Conservation (phyloP, 352 stramenopile species). For the Phytopythium mirpurense region DNA sequence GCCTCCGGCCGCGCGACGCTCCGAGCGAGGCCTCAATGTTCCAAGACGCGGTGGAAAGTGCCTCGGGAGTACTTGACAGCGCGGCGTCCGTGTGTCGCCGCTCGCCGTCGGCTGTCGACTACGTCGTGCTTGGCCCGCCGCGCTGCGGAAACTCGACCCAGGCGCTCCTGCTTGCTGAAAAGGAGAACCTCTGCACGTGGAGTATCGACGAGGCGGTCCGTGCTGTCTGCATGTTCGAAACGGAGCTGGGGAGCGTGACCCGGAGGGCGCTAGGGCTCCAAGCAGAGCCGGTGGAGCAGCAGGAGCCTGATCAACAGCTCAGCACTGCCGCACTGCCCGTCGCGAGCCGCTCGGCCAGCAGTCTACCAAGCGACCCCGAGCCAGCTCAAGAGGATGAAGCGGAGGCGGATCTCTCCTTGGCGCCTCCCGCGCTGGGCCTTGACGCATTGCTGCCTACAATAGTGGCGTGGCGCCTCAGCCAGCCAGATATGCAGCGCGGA, state of each 20-base stretch:
- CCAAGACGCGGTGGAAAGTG: neutral
- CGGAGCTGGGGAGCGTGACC: constrained; percentile 31
- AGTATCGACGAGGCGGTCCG: constrained; percentile 72
- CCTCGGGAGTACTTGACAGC: no score
- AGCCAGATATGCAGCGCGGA: constrained; percentile 58
- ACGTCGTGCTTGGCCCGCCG: constrained; percentile 77
- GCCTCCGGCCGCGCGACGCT: neutral
- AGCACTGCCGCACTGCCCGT: neutral
- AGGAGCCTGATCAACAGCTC: neutral
- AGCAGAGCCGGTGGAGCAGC: constrained; percentile 1
- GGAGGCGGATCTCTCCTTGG: neutral
- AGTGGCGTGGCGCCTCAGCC: constrained; percentile 50
- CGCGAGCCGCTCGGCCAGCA: neutral
- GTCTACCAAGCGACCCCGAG: constrained; percentile 11
- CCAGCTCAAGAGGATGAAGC: constrained; percentile 17
- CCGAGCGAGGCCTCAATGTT: neutral
- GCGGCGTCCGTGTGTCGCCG: neutral
- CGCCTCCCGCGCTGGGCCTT: constrained; percentile 14
- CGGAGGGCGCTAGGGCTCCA: constrained; percentile 32
- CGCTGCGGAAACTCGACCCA: constrained; percentile 78
- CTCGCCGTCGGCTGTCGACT: constrained; percentile 42
- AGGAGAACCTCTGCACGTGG: constrained; percentile 61
- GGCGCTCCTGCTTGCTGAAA: constrained; percentile 63
- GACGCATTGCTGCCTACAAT: constrained; percentile 48
- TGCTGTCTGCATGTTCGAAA: constrained; percentile 22